Base-by-base conservation (phyloP, 1,284 basidiomycete species). In the Apiotrichum gamsii region DNA sequence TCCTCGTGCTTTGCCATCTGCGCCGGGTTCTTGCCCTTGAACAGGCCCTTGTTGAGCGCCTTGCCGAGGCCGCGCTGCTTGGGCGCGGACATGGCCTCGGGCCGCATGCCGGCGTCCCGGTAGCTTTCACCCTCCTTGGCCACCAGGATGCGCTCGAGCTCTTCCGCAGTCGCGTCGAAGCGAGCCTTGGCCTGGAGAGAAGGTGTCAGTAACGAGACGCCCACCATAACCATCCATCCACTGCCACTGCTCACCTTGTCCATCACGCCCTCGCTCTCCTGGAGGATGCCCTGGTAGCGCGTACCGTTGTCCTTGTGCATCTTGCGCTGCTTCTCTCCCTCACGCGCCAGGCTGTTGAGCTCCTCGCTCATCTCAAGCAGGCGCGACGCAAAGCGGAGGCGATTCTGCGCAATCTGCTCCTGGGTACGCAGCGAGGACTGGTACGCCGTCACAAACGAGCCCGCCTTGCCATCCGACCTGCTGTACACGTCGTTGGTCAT, bases 331-430 rank as follows among this genome's bases (percentile, higher is more conserved):
- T 90, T 91, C 58, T 98, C 94, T 1, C 95, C 89, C 69, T 98
- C 93, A 61, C 90, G 88, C 1, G 83, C 81, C 3, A 97, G 74
- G 19, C 80, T 84, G 16, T 78, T 74, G n/a, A 97, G 77, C 68
- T 98, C 94, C 35, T 97, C 91, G 63, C 86, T 85, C 87, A 96
- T 97, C 72, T 96, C 93, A 61, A 84, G 85, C 43, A 98, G 76
- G 34, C 90, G 82, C 53, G 83, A 79, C 0, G 90, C 79, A 62
- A 97, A 95, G 40, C 84, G 81, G 40, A 93, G 71, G 37, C 90
- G 78, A 66, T 90, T 91, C 60, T 94, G 90, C 14, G 85, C 89
- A 72, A 97, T 80, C 37, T 79, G 73, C 59, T 97, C 93, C 65
- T 98, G 94, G 43, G 90, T 80, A 52, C 82, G 81, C 79, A 98